These are phyloP conservation scores for Candida sanyiensis DNA, from an alignment of 805 yeast genomes.

Conservation along the genomic window DNA sequence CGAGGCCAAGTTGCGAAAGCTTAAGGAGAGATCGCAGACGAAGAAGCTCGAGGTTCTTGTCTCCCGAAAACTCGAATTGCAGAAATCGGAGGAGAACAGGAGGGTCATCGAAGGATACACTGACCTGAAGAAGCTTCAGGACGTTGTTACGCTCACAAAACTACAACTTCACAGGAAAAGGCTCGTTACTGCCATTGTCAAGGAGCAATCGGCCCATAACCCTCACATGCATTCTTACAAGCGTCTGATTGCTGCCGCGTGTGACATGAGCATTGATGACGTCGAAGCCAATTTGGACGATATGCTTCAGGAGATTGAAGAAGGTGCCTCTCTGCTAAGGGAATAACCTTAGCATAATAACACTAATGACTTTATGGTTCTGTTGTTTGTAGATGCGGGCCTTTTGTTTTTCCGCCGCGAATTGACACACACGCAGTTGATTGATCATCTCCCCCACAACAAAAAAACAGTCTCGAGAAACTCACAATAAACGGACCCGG, in stretches of 20 bases:
- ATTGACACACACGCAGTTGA: too few relatives aligned
- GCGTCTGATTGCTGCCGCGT: conserved; percentile 60
- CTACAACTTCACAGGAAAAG: conserved; percentile 38
- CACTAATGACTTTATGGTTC: too few relatives aligned
- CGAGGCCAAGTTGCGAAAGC: conserved; percentile 23
- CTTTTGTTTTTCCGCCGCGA: too few relatives aligned
- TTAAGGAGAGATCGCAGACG: conserved; percentile 28
- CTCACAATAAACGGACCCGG: too few relatives aligned
- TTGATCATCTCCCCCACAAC: too few relatives aligned
- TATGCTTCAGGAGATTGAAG: conserved; percentile 34
- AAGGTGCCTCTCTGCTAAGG: background rate
- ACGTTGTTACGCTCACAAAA: conserved; percentile 31
- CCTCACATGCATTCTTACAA: conserved; percentile 61
- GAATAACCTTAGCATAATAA: too few relatives aligned
- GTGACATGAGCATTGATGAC: conserved; percentile 61
- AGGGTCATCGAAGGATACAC: conserved; percentile 3
- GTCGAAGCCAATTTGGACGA: conserved; percentile 65
- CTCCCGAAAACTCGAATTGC: background rate
- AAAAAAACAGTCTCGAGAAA: too few relatives aligned
- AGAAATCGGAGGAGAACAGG: background rate
- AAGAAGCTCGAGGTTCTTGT: conserved; percentile 13
- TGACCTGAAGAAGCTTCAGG: conserved; percentile 18
- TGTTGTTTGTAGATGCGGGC: too few relatives aligned
- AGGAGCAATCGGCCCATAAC: conserved; percentile 26
- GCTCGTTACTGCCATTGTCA: conserved; percentile 32